Evolutionary conservation across 164 flowering plant species (phyloP).

Genomic region (grape (Vitis vinifera)): DNA sequence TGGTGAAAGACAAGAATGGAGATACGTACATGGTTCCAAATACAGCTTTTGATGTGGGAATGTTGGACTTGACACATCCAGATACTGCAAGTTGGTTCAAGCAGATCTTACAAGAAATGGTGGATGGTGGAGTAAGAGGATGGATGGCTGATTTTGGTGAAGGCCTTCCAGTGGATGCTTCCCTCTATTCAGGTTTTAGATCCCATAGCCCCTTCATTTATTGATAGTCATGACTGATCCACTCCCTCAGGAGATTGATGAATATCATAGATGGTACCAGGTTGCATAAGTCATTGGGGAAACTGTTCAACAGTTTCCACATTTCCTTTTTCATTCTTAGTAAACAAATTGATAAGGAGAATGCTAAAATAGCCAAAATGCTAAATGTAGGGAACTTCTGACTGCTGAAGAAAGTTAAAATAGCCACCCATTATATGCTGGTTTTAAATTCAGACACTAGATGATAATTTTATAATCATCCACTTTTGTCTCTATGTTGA

Average conservation of each 20-base stretch:
- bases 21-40: slow-evolving; percentile 78
- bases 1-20: slow-evolving; percentile 69
- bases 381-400: neutral
- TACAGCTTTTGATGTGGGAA: slow-evolving; percentile 85
- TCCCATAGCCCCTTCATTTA: neutral
- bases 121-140: slow-evolving; percentile 74
- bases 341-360: neutral
- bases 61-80: slow-evolving; percentile 87
- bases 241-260: neutral
- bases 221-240: neutral
- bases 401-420: neutral
- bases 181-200: slow-evolving; percentile 67
- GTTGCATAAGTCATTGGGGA: neutral
- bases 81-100: slow-evolving; percentile 70
- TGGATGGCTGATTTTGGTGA: slow-evolving; percentile 98
- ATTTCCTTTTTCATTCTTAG: neutral
- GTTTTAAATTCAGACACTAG: neutral
- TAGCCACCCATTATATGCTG: neutral
- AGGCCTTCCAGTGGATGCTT: slow-evolving; percentile 80
- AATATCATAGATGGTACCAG: neutral
- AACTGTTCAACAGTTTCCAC: neutral
- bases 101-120: slow-evolving; percentile 71
- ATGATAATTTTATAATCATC: no score
- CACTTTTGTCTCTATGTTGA: no score
- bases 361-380: no score